These are phyloP conservation scores for Fusarium acutatum DNA, from an alignment of 2,329 filamentous ascomycete genomes.

Conservation along the genomic window DNA sequence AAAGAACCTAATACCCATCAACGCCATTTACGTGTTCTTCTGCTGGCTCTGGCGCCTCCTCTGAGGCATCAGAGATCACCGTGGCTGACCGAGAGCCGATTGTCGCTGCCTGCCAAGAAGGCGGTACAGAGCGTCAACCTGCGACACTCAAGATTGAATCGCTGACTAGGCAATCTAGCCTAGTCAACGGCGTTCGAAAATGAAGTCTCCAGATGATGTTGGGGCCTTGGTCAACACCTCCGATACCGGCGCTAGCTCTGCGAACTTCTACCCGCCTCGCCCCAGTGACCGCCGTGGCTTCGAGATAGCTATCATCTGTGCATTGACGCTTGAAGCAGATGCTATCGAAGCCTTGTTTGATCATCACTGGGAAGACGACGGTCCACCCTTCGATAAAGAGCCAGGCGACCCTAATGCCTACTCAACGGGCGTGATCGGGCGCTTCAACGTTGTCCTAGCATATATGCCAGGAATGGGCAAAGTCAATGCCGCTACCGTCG, in stretches of 20 bases:
- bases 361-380: not conserved
- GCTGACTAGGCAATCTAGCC: rapidly evolving
- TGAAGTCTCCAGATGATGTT: not conserved
- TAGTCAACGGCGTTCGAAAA: rapidly evolving
- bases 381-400: rapidly evolving
- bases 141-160: rapidly evolving
- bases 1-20: rapidly evolving
- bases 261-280: not conserved
- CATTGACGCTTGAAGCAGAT: not conserved
- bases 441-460: not conserved
- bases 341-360: not conserved
- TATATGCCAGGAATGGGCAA: not conserved
- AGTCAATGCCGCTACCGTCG: not conserved
- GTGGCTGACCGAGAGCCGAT: rapidly evolving
- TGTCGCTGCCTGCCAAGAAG: rapidly evolving
- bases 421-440: rapidly evolving
- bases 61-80: rapidly evolving
- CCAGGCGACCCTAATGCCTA: not conserved
- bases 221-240: no score
- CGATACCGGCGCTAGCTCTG: rapidly evolving
- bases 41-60: no score
- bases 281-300: not conserved
- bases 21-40: rapidly evolving
- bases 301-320: slow-evolving; percentile 1
- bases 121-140: no score